Evolutionary conservation across 805 yeast species (phyloP).

Genomic region (Scheffersomyces coipomensis): DNA sequence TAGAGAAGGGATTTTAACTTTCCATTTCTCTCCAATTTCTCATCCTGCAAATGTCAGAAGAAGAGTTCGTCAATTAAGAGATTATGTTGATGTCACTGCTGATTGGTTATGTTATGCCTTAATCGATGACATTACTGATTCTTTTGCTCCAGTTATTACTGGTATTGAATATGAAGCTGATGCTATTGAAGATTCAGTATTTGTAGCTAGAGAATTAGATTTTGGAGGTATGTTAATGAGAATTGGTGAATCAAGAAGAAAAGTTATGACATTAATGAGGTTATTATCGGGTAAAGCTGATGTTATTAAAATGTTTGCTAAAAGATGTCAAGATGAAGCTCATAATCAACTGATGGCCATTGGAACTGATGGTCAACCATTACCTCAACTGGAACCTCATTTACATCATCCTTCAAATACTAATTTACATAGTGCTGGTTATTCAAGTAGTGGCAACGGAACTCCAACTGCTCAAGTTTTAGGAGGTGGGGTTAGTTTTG

Average conservation of each 20-base stretch:
- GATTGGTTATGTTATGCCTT: constrained; percentile 84
- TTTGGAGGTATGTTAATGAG: constrained; percentile 73
- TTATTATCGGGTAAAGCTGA: constrained; percentile 91
- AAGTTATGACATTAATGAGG: constrained; percentile 90
- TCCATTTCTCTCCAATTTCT: constrained; percentile 58
- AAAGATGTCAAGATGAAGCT: constrained; percentile 82
- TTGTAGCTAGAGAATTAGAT: constrained; percentile 72
- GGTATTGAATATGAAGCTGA: constrained; percentile 79
- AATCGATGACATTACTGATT: constrained; percentile 83
- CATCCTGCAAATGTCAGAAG: constrained; percentile 73
- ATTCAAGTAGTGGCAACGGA: not conserved
- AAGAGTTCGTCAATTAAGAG: constrained; percentile 76
- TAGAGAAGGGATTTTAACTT: constrained; percentile 56
- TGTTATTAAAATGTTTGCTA: constrained; percentile 93
- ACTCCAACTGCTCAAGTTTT: constrained; percentile 3
- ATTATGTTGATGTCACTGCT: constrained; percentile 72
- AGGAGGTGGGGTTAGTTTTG: constrained; percentile 31
- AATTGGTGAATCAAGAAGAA: constrained; percentile 86
- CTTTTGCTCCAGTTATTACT: constrained; percentile 78
- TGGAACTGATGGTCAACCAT: not conserved
- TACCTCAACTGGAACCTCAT: too few relatives aligned
- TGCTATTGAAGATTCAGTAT: constrained; percentile 82
- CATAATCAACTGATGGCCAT: not conserved
- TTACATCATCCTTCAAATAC: not conserved
- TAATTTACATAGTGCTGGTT: constrained; percentile 3